Evolutionary conservation across 2,329 filamentous ascomycete genomes (phyloP), one percentile per base, ranked within the genome.

Genomic region (Sporothrix inflata): DNA sequence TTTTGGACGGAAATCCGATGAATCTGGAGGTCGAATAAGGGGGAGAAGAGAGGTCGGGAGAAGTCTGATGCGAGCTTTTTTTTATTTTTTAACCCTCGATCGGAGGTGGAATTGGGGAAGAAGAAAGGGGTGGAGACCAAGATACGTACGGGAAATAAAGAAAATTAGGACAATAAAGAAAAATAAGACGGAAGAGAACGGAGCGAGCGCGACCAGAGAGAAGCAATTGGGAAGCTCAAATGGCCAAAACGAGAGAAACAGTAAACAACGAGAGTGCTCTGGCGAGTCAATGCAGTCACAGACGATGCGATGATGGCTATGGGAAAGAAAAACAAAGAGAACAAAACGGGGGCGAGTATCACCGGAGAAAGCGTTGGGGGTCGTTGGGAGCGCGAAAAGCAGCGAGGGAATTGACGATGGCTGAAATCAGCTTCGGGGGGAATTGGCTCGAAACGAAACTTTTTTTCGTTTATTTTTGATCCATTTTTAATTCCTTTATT

Each of bases 401-500:
- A 71, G 71, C 69, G 71, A 71, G 71, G 51, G 69, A 74, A 74
- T 71, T 61, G 69, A 61, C 69, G 73, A 73, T 70, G 71, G 49
- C 51, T 19, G 72, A 61, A 70, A 70, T 34, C 47, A 40, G 38
- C 53, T 72, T 74, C 73, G 73, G 73, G 73, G 69, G 69, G 66
- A 71, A 73, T 74, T 73, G 73, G 69, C 71, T 73, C 69, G 71
- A 74, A 69, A 73, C 61, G 65, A 68, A 69, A 63, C 27, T 60
- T 71, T 70, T 57, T 38, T n/a, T 2, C 4, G 6, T 53, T 72
- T 71, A 53, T 71, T 68, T 68, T 24, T 19, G 16, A 14, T 68
- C 45, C 65, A 60, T 57, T 24, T 69, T 72, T 69, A 42, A 69
- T 30, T 63, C 24, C 40, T 68, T 68, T 53, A 69, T 65, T 60